Evolutionary conservation across 2,329 filamentous ascomycete genomes (phyloP), one percentile per base, ranked within the genome.

Genomic region (Beauveria brongniartii): DNA sequence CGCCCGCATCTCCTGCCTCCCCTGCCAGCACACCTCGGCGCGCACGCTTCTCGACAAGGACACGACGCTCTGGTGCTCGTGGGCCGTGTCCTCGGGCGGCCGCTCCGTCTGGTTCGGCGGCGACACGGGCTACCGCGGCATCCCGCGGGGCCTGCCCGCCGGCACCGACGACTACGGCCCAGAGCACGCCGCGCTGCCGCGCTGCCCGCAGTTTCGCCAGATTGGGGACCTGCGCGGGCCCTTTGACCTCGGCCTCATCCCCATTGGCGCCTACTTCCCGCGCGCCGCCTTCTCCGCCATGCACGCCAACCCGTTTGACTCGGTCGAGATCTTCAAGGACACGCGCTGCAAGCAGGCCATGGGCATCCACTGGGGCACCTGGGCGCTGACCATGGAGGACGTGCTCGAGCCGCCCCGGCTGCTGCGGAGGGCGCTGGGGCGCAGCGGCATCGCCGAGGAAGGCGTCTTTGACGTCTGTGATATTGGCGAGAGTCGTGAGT

Each of bases 341-440:
- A 95, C 91, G 1, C 82, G 82, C 66, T 97, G 92, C 77, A 80
- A 83, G 67, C 79, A 77, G 20, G 92, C 92, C 24, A 80, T 97
- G 76, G 92, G 85, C 1, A 96, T 97, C 67, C 93, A 97, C 71
- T 97, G 92, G 92, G 92, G 92, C 2, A 87, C 89, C 0, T 97
- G 92, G 91, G 87, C 90, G 0, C 74, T 96, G 66, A 96, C 92
- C 0, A 80, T 85, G 63, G 93, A 97, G 73, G 89, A 92, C 62
- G 88, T 96, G 1, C 72, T 92, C 61, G 92, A 96, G 75, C 93
- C 93, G 51, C 91, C 92, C 1, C 76, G 73, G 71, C 74, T 89
- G 71, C 75, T 97, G 63, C 87, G 80, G 72, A 79, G 89, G 70
- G 92, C 92, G 2, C 74, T 96, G 70, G 81, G 77, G 67, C 82